Base-by-base conservation (phyloP, 805 yeast genomes). In the Tetrapisispora phaffii region DNA sequence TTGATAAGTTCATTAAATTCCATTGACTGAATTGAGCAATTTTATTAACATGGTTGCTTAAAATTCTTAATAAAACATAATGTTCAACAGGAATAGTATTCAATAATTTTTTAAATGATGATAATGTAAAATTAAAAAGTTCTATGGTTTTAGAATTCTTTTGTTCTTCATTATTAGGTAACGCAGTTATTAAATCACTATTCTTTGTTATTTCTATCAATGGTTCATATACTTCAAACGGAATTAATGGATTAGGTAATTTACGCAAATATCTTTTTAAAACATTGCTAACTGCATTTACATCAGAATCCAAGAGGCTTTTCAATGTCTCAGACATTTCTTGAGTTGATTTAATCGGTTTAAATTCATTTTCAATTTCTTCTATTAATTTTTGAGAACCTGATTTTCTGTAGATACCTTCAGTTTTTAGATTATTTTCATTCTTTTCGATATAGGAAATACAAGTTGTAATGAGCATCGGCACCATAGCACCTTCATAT, bases 321-420 rank as follows among this genome's bases (percentile, higher is more conserved):
- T 63, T 63, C 40, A 68, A 53, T n/a, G 59, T 62, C 9, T 57
- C 49, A n/a, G 52, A 66, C 64, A 55, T 72, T 59, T 52, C 72
- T 12, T 38, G n/a, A 16, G 48, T 49, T 55, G 2, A 55, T 48
- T 16, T 57, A 51, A 34, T 74, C 2, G 26, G 34, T 34, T 42
- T 46, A 24, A 63, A 49, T 23, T 45, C 49, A 12, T 44, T 46
- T 43, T 63, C 68, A 24, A 62, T 51, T 20, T 54, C 54, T 45
- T 62, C 66, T 36, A 63, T 57, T 39, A 55, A 77, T 44, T 81
- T 74, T 41, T 83, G 82, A 8, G 86, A 74, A 1, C 96, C 98
- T 39, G 94, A 82, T 52, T 89, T 82, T 52, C 98, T 72, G 67
- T 93, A 93, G 31, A 93, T 74, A 8, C 98, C 98, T 63, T 89